Evolutionary conservation across 2,329 filamentous ascomycete species (phyloP), one percentile per base, ranked within the genome.

Genomic region (Eutypa lata): DNA sequence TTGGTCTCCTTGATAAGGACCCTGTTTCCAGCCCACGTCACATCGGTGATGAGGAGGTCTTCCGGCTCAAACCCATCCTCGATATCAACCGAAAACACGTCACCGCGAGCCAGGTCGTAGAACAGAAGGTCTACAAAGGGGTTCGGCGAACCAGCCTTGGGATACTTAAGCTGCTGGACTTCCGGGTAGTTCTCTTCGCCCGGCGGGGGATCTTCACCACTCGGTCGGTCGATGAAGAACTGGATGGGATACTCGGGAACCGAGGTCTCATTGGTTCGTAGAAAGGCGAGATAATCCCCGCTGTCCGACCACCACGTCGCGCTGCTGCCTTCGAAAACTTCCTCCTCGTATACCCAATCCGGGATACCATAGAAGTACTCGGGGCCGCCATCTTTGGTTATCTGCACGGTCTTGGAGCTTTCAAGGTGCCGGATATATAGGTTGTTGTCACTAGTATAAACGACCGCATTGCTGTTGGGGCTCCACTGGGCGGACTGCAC

Each of bases 281-380:
- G 76, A 69, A 96, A 99, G 21, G 94, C 91, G 53, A 99, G 74
- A 67, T 89, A 96, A 63, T 91, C 88, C 49, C 92, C 94, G 68
- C 95, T 90, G 35, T 87, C 81, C 33, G 91, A 93, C 92, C 92
- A 99, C 94, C 95, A 99, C 1, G 92, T 95, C 5, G 90, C 93
- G 56, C 83, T 90, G 61, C 90, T 89, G 1, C 83, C 87, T 14
- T 76, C 71, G 57, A 97, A 90, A 3, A 96, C 90, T 69, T 96
- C 91, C 59, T 82, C 79, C 68, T 96, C 91, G 64, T 96, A 96
- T 0, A 97, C 94, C 94, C 94, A 99, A 69, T 99, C 95, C 0
- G 94, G 94, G 19, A 97, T 84, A 18, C 94, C 94, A 64, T 99
- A 97, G 71, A 99, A 99, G 54, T 94, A 84, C 61, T 97, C 86